Percentiles rank a stretch among this genome's conserved stretches.
Conservation (phyloP, 208 protist species). For the Leishmania major region DNA sequence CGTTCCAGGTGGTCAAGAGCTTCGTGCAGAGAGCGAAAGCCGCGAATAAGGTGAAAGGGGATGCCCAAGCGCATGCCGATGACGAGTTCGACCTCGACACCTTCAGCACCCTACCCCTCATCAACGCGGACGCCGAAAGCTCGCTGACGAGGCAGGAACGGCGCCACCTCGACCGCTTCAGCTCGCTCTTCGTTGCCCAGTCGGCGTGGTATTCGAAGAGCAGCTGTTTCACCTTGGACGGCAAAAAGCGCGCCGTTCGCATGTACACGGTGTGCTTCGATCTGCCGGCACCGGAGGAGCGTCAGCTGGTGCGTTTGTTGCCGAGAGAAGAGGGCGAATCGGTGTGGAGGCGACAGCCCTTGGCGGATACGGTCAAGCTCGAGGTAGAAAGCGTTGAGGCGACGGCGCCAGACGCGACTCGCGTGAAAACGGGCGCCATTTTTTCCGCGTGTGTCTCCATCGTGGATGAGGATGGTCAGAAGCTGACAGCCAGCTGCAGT, state of each 20-base stretch:
- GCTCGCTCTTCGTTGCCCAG: conserved; percentile 5
- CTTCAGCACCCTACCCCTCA: conserved; percentile 28
- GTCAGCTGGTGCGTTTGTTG: conserved; percentile 34
- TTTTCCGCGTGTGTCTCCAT: conserved; percentile 21
- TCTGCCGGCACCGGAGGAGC: conserved; percentile 37
- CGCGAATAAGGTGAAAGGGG: not conserved
- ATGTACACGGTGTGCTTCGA: conserved; percentile 73
- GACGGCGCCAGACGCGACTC: not conserved
- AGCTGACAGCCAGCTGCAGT: not conserved
- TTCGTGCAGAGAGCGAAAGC: not conserved
- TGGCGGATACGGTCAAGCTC: not conserved
- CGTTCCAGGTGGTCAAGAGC: not conserved
- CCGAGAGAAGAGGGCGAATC: conserved; percentile 1
- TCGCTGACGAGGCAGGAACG: not conserved
- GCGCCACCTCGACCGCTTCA: conserved; percentile 2
- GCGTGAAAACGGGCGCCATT: conserved; percentile 19
- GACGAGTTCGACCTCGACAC: conserved; percentile 35
- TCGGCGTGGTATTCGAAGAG: not conserved
- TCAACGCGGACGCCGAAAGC: conserved; percentile 12
- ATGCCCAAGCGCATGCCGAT: not conserved
- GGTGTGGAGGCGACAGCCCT: not conserved
- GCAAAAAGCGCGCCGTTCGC: conserved; percentile 61
- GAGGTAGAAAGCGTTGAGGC: not conserved
- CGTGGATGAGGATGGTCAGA: conserved; percentile 21
- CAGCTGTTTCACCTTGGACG: conserved; percentile 41